phyloP scores from a whole-genome alignment of 1,284 basidiomycete genomes.

The Ganoderma leucocontextum region DNA sequence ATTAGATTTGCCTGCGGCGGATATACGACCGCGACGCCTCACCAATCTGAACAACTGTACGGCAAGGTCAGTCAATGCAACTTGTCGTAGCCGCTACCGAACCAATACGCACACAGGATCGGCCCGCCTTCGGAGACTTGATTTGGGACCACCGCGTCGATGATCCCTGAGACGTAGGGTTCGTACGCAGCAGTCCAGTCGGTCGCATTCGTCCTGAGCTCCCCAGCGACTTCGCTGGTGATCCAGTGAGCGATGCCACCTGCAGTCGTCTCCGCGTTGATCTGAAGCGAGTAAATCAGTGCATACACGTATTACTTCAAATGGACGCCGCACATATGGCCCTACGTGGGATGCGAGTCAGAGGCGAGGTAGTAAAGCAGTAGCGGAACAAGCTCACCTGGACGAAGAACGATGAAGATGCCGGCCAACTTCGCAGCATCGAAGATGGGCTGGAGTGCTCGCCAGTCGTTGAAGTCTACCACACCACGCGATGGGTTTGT shows the following conservation, averaged over 20 bases:
- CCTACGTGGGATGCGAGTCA: conserved; percentile 22
- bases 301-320: not conserved
- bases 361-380: not conserved
- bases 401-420: conserved; percentile 56
- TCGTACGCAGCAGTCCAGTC: conserved; percentile 77
- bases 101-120: conserved; percentile 64
- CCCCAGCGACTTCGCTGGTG: conserved; percentile 70
- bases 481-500: conserved; percentile 80
- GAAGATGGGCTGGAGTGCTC: conserved; percentile 72
- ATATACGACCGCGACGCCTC: too few relatives aligned
- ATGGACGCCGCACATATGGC: conserved; percentile 34
- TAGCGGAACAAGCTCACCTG: conserved; percentile 41
- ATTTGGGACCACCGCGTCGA: conserved; percentile 64
- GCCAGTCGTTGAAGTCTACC: conserved; percentile 74
- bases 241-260: conserved; percentile 85
- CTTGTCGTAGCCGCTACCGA: not conserved
- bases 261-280: conserved; percentile 84
- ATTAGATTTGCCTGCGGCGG: not conserved
- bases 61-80: not conserved
- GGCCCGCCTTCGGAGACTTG: conserved; percentile 78
- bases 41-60: conserved; percentile 75
- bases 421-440: conserved; percentile 53
- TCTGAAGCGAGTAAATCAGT: conserved; percentile 49
- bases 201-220: conserved; percentile 72
- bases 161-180: conserved; percentile 72